Evolutionary conservation across 495 filamentous ascomycete species (phyloP).

Genomic region (Venustampulla echinocandica): DNA sequence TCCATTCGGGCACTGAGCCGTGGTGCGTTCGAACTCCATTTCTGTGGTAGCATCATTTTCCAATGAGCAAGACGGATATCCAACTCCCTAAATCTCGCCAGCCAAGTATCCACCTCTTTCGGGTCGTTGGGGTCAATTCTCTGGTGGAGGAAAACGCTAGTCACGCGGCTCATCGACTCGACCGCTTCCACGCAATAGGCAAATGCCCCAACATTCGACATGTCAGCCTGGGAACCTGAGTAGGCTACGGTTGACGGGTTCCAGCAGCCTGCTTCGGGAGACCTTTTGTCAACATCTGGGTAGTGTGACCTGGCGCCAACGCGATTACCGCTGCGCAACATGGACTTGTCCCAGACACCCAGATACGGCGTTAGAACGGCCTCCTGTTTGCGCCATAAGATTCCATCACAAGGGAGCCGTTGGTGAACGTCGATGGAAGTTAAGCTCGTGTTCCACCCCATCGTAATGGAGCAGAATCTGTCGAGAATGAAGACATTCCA

Average conservation of each 20-base stretch:
- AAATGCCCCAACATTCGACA: slow-evolving; percentile 32
- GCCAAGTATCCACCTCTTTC: slow-evolving; percentile 31
- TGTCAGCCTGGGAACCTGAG: too few species aligned
- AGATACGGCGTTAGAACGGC: slow-evolving; percentile 30
- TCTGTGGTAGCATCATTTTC: slow-evolving; percentile 34
- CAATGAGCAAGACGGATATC: slow-evolving; percentile 35
- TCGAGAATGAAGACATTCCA: slow-evolving; percentile 36
- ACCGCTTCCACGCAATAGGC: slow-evolving; percentile 38
- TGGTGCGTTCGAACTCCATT: slow-evolving; percentile 33
- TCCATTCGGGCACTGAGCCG: slow-evolving; percentile 30
- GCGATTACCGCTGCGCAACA: slow-evolving; percentile 25
- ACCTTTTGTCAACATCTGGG: slow-evolving; percentile 12
- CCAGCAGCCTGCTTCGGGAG: too few species aligned
- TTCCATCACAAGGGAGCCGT: slow-evolving; percentile 31
- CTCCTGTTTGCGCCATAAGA: slow-evolving; percentile 27
- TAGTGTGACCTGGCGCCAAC: slow-evolving; percentile 22
- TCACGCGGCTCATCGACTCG: slow-evolving; percentile 32
- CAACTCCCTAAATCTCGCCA: slow-evolving; percentile 38
- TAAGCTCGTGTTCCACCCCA: slow-evolving; percentile 31
- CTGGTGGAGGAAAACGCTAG: slow-evolving; percentile 33
- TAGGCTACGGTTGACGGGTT: too few species aligned
- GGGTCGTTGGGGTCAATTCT: slow-evolving; percentile 26
- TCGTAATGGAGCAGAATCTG: slow-evolving; percentile 6
- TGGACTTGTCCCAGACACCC: slow-evolving; percentile 31
- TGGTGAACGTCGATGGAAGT: slow-evolving; percentile 32